Conservation (phyloP, 2,329 filamentous ascomycete species). For the Neofusicoccum sp. region DNA sequence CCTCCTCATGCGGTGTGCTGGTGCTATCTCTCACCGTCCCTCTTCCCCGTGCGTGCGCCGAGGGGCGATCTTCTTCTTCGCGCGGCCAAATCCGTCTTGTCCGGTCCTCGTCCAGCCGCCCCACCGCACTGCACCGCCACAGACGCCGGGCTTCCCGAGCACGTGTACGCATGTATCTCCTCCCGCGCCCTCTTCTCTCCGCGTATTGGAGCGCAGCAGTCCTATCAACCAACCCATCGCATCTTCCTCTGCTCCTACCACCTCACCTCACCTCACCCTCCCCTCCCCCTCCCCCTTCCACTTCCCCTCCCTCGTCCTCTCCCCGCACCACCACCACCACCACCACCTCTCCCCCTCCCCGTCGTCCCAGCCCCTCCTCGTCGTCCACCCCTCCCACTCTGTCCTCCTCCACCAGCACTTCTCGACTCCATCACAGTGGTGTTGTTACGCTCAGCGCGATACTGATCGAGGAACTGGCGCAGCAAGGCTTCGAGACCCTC, state of each 20-base stretch:
- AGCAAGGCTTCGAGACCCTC: slow-evolving; percentile 80
- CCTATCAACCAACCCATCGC: neutral
- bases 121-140: slow-evolving; percentile 6
- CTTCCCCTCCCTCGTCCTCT: slow-evolving; percentile 14
- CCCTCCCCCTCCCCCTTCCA: neutral
- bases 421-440: slow-evolving; percentile 22
- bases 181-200: neutral
- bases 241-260: neutral
- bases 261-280: neutral
- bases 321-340: neutral
- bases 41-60: neutral
- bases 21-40: neutral
- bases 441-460: slow-evolving; percentile 31
- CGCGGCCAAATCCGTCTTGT: neutral
- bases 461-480: slow-evolving; percentile 64
- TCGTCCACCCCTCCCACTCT: neutral
- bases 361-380: neutral
- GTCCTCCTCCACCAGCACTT: neutral
- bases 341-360: neutral
- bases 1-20: slow-evolving; percentile 8
- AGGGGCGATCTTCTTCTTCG: neutral
- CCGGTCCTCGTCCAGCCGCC: neutral
- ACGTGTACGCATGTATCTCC: neutral
- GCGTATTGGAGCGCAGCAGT: neutral
- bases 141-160: neutral